Percentiles rank a stretch among this genome's conserved stretches.
phyloP scores from a whole-genome alignment of 2,329 filamentous ascomycete species.

The Claviceps digitariae region DNA sequence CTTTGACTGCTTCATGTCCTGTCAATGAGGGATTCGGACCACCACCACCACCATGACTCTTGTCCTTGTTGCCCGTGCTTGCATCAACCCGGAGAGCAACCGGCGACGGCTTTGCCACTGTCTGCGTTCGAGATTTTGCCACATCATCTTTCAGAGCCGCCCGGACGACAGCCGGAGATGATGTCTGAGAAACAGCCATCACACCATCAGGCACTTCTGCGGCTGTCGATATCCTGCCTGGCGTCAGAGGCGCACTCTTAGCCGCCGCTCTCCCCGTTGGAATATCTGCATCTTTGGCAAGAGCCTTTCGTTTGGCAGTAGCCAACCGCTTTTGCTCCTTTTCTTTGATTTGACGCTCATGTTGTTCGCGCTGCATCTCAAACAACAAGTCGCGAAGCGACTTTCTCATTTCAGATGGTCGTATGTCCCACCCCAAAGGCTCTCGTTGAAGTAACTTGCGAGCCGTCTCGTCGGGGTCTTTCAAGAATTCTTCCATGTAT shows the following conservation, averaged over 20 bases:
- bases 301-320: constrained; percentile 13
- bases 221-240: neutral
- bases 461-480: constrained; percentile 58
- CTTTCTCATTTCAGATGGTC: constrained; percentile 45
- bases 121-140: neutral
- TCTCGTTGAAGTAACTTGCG: constrained; percentile 51
- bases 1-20: neutral
- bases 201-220: neutral
- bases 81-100: constrained; percentile 10
- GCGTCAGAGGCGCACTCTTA: neutral
- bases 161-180: too few relatives aligned
- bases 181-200: neutral
- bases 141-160: neutral
- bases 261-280: neutral
- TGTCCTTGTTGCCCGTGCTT: constrained; percentile 4
- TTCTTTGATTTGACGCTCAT: constrained; percentile 25
- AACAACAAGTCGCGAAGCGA: constrained; percentile 56
- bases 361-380: constrained; percentile 45
- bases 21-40: neutral
- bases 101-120: neutral
- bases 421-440: constrained; percentile 35
- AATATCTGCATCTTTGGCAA: neutral
- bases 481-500: constrained; percentile 72
- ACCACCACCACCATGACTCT: neutral
- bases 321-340: constrained; percentile 20